Base-by-base conservation (phyloP, 2,329 filamentous ascomycete genomes). In the Fusarium mexicanum region DNA sequence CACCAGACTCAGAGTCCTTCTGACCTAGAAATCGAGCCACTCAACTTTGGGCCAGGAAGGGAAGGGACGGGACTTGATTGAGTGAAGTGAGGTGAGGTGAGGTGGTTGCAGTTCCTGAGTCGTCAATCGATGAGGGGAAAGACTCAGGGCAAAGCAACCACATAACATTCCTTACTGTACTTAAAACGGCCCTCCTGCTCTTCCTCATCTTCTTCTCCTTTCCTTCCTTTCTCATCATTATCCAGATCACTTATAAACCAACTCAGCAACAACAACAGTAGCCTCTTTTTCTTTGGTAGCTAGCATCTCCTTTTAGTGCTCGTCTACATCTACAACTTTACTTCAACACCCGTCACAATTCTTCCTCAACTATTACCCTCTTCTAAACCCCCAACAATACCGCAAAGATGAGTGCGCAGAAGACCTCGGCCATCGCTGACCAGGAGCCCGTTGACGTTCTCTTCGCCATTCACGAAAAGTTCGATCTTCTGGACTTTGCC, bases 401-500 rank as follows among this genome's bases (percentile, higher is more conserved):
- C 78, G 79, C 77, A 84, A 88, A 83, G 82, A 91, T 91, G 89
- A 86, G 81, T 85, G 83, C 87, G 81, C 83, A 83, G 80, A 90
- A 90, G 86, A 85, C 83, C 76, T 88, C 88, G 82, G 88, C 88
- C 80, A 87, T 89, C 81, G 85, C 85, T 78, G 88, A 90, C 80
- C 80, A 82, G 69, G 87, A 90, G 80, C 88, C 88, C 75, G 84
- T 91, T 78, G 85, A 90, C 73, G 87, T 91, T 75, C 87, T 91
- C 79, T 86, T 91, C 82, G 88, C 86, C 77, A 85, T 91, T 77
- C 89, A 91, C 62, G 83, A 86, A 80, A 88, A 89, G 80, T 91
- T 91, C 80, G 84, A 90, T 79, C 81, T 91, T 67, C 77, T 90
- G 74, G 89, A 91, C 84, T 86, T 91, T 75, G 86, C 87, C 64